Percentiles rank a stretch among this genome's conserved stretches.
These are phyloP conservation scores for Saururus chinensis DNA, from an alignment of 164 flowering plant species.

Conservation along the genomic window DNA sequence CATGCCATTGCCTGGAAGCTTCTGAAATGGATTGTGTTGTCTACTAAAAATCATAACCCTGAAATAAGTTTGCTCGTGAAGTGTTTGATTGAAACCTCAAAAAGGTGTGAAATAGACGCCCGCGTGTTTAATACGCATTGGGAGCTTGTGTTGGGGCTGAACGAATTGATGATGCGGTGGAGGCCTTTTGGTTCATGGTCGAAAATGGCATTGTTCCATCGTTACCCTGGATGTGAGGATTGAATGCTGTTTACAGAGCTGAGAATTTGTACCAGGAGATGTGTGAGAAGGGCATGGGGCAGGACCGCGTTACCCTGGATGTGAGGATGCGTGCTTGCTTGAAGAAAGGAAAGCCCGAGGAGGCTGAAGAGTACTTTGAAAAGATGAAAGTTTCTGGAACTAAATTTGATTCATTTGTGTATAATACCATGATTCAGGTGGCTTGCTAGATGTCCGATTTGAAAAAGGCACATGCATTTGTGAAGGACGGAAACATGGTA, in stretches of 20 bases:
- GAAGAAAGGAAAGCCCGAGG: slow-evolving; percentile 38
- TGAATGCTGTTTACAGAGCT: slow-evolving; percentile 25
- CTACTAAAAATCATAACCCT: slow-evolving; percentile 16
- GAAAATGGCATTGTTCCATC: slow-evolving; percentile 22
- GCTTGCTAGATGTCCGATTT: slow-evolving; percentile 36
- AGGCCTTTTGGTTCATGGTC: slow-evolving; percentile 33
- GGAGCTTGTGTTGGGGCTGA: slow-evolving; percentile 29
- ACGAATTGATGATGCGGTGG: slow-evolving; percentile 33
- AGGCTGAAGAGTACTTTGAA: slow-evolving; percentile 36
- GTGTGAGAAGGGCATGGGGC: slow-evolving; percentile 21
- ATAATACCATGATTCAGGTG: slow-evolving; percentile 36
- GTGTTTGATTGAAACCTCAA: slow-evolving; percentile 21
- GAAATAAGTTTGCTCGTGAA: slow-evolving; percentile 18
- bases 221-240: slow-evolving; percentile 19
- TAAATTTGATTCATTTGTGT: slow-evolving; percentile 25
- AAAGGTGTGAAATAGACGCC: slow-evolving; percentile 25
- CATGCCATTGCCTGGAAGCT: slow-evolving; percentile 11
- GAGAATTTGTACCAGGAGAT: slow-evolving; percentile 29
- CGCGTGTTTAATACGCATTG: slow-evolving; percentile 35
- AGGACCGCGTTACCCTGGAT: slow-evolving; percentile 32
- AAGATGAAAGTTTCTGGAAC: slow-evolving; percentile 40
- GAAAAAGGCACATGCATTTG: slow-evolving; percentile 27
- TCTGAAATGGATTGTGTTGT: slow-evolving; percentile 19
- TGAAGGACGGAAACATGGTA: slow-evolving; percentile 44
- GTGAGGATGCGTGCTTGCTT: slow-evolving; percentile 45